These are phyloP conservation scores for Aciculosporium take DNA, from an alignment of 2,329 filamentous ascomycete genomes.

Conservation along the genomic window DNA sequence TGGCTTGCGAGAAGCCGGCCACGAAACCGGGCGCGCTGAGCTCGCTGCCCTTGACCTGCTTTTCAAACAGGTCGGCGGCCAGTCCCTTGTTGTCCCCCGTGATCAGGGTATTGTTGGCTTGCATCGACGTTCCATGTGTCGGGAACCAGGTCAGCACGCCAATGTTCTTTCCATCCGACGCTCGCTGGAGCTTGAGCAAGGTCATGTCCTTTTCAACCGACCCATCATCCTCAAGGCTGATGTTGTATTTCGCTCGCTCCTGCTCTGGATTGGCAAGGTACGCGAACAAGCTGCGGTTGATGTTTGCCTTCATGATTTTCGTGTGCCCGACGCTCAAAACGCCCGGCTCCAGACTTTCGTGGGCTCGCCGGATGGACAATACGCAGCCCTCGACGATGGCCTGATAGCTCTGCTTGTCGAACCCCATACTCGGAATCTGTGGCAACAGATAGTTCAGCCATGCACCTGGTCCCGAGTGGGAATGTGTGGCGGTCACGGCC, in stretches of 20 bases:
- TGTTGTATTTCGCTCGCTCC: constrained; percentile 53
- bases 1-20: constrained; percentile 81
- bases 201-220: constrained; percentile 63
- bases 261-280: constrained; percentile 68
- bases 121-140: constrained; percentile 79
- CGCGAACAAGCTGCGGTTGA: constrained; percentile 72
- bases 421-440: constrained; percentile 76
- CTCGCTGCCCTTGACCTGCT: constrained; percentile 40
- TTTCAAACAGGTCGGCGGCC: constrained; percentile 70
- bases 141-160: constrained; percentile 85
- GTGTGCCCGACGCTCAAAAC: constrained; percentile 48
- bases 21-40: constrained; percentile 57
- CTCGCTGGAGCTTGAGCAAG: constrained; percentile 58
- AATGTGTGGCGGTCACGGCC: constrained; percentile 84
- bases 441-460: constrained; percentile 89
- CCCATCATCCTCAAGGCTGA: constrained; percentile 22
- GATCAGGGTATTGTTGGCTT: constrained; percentile 79
- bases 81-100: constrained; percentile 91
- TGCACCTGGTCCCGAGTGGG: constrained; percentile 75
- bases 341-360: constrained; percentile 42
- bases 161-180: constrained; percentile 56
- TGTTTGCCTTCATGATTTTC: constrained; percentile 56
- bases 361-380: constrained; percentile 64
- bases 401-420: constrained; percentile 70
- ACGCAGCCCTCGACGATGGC: constrained; percentile 77